These are phyloP conservation scores for Clitopilus hobsonii DNA, from an alignment of 768 basidiomycete species.

Conservation along the genomic window DNA sequence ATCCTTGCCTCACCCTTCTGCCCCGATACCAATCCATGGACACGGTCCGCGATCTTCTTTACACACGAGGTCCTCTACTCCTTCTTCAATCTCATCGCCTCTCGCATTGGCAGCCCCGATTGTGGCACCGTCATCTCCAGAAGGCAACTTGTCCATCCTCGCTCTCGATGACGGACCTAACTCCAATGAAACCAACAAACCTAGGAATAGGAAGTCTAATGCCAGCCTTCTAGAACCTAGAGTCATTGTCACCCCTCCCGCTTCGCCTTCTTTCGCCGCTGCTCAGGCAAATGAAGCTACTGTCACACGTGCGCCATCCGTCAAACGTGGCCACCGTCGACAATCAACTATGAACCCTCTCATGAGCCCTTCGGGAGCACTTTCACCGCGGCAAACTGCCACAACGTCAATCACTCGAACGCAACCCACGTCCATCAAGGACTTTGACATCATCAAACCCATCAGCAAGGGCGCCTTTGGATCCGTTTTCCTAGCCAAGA, in stretches of 20 bases:
- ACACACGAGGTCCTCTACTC: conserved; percentile 80
- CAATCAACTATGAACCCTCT: conserved; percentile 68
- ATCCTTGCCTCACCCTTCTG: conserved; percentile 18
- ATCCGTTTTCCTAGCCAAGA: conserved; percentile 96
- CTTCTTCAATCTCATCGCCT: conserved; percentile 85
- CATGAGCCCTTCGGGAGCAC: conserved; percentile 58
- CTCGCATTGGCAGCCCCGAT: conserved; percentile 83
- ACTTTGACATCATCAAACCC: conserved; percentile 99
- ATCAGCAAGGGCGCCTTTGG: conserved; percentile 99
- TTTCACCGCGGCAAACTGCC: conserved; percentile 86
- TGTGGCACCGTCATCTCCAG: conserved; percentile 58
- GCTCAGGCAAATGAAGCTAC: conserved; percentile 18
- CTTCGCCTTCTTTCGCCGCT: conserved; percentile 60
- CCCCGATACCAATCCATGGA: conserved; percentile 18
- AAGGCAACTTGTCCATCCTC: conserved; percentile 61
- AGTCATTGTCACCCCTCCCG: conserved; percentile 67
- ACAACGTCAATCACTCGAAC: conserved; percentile 73
- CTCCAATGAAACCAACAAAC: conserved; percentile 23
- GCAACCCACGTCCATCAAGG: conserved; percentile 90
- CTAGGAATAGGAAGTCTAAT: conserved; percentile 63
- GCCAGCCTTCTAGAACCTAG: conserved; percentile 64
- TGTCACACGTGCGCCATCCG: conserved; percentile 40
- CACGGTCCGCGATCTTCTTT: conserved; percentile 38
- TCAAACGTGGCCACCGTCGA: conserved; percentile 60
- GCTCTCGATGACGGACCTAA: conserved; percentile 54